Conservation (phyloP, 169 alveolate species). For the Babesia microti region DNA sequence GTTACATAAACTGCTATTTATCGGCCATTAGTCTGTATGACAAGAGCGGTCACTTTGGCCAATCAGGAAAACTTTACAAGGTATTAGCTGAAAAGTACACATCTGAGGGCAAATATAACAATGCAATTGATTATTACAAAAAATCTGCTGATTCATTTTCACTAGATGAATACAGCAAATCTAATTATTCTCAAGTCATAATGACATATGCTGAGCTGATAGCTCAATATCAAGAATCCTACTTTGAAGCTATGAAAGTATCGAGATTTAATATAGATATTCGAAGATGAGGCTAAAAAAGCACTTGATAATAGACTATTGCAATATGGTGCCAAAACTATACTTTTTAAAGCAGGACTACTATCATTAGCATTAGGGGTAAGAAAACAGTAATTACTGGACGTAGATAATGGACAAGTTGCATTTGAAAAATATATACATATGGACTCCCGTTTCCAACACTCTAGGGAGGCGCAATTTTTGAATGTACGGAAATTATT, state of each 20-base stretch:
- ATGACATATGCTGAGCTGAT: constrained; percentile 53
- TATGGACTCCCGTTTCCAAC: constrained; percentile 22
- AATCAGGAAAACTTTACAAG: constrained; percentile 51
- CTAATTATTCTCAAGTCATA: constrained; percentile 41
- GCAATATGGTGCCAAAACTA: constrained; percentile 54
- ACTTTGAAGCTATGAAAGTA: constrained; percentile 25
- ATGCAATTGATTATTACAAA: constrained; percentile 40
- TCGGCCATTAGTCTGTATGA: constrained; percentile 51
- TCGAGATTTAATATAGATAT: constrained; percentile 16
- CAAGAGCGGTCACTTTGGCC: constrained; percentile 51
- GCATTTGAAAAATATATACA: constrained; percentile 21
- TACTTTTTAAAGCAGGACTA: constrained; percentile 52
- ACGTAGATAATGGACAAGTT: constrained; percentile 35
- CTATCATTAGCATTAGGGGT: constrained; percentile 14
- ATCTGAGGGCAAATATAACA: constrained; percentile 23
- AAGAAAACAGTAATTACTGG: too few species aligned
- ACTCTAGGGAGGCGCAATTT: constrained; percentile 37
- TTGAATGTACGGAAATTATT: constrained; percentile 18
- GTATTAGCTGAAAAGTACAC: constrained; percentile 47
- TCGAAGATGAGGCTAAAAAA: constrained; percentile 51
- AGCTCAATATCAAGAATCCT: constrained; percentile 16
- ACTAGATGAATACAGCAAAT: constrained; percentile 59
- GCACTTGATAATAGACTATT: constrained; percentile 42
- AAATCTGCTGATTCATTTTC: constrained; percentile 60
- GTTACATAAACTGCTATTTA: constrained; percentile 26